phyloP scores from a whole-genome alignment of 1,284 basidiomycete species.

The Heliocybe sulcata region DNA sequence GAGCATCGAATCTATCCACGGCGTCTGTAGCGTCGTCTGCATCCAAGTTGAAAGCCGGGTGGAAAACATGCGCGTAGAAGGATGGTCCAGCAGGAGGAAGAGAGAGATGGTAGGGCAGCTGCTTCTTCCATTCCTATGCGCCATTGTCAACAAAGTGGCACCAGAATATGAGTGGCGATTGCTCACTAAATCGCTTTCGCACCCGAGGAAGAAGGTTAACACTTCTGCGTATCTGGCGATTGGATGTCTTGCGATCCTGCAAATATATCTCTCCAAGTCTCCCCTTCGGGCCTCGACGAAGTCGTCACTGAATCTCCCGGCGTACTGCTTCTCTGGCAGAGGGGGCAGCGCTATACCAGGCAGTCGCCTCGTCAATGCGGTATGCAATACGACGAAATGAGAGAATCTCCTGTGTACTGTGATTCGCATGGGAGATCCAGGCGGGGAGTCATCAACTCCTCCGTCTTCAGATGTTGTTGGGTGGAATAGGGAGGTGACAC shows the following conservation, averaged over 20 bases:
- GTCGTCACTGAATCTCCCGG: slow-evolving; percentile 70
- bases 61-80: slow-evolving; percentile 76
- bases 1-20: slow-evolving; percentile 54
- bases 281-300: slow-evolving; percentile 79
- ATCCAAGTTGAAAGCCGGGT: slow-evolving; percentile 81
- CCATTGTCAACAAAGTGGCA: neutral
- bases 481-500: slow-evolving; percentile 68
- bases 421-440: slow-evolving; percentile 39
- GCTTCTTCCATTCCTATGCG: slow-evolving; percentile 62
- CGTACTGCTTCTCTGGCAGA: slow-evolving; percentile 78
- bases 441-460: slow-evolving; percentile 18
- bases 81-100: slow-evolving; percentile 56
- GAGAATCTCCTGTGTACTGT: slow-evolving; percentile 79
- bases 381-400: slow-evolving; percentile 75
- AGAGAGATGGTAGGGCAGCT: slow-evolving; percentile 52
- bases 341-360: slow-evolving; percentile 76
- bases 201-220: slow-evolving; percentile 74
- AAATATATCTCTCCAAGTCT: slow-evolving; percentile 75
- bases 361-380: slow-evolving; percentile 55
- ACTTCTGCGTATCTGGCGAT: slow-evolving; percentile 73
- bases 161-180: neutral
- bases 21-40: slow-evolving; percentile 53
- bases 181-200: slow-evolving; percentile 64
- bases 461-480: slow-evolving; percentile 14
- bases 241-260: slow-evolving; percentile 68